Evolutionary conservation across 331 rosid genomes (phyloP).

Genomic region (Rhamnella rubrinervis): DNA sequence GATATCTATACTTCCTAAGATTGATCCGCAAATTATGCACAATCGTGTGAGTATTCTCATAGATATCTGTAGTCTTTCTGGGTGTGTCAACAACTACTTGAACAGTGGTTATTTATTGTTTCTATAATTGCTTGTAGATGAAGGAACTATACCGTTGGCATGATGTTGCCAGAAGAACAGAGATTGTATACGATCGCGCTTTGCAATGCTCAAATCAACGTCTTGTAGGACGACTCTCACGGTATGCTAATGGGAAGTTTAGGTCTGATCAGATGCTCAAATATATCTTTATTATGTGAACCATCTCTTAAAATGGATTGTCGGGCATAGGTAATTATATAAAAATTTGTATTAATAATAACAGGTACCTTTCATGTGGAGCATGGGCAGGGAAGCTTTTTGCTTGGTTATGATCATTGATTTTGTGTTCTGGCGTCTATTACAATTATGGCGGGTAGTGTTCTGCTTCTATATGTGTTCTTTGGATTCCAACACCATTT

Average conservation of each 20-base stretch:
- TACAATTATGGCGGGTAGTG: conserved; percentile 73
- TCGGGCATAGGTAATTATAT: no score
- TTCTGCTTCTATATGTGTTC: conserved; percentile 6
- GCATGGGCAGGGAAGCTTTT: conserved; percentile 85
- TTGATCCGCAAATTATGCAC: conserved; percentile 55
- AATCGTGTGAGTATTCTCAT: conserved; percentile 41
- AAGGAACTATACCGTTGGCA: conserved; percentile 81
- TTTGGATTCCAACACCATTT: not conserved
- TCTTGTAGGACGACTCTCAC: conserved; percentile 58
- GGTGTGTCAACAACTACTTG: conserved; percentile 5
- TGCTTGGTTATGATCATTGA: conserved; percentile 87
- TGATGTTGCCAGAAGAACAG: conserved; percentile 76
- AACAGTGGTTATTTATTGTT: conserved; percentile 17
- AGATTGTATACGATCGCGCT: conserved; percentile 76
- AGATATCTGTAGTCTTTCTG: not conserved
- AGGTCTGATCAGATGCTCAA: not conserved
- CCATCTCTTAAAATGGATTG: not conserved
- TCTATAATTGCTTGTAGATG: conserved; percentile 33
- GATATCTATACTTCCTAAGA: conserved; percentile 48
- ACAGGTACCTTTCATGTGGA: conserved; percentile 78
- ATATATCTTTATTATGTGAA: not conserved
- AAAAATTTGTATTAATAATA: no score
- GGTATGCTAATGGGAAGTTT: conserved; percentile 43
- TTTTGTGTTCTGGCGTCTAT: conserved; percentile 67
- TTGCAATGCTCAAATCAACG: conserved; percentile 58